Percentiles rank a stretch among this genome's conserved stretches.
These are phyloP conservation scores for Aspergillus eucalypticola DNA, from an alignment of 2,329 filamentous ascomycete species.

Conservation along the genomic window DNA sequence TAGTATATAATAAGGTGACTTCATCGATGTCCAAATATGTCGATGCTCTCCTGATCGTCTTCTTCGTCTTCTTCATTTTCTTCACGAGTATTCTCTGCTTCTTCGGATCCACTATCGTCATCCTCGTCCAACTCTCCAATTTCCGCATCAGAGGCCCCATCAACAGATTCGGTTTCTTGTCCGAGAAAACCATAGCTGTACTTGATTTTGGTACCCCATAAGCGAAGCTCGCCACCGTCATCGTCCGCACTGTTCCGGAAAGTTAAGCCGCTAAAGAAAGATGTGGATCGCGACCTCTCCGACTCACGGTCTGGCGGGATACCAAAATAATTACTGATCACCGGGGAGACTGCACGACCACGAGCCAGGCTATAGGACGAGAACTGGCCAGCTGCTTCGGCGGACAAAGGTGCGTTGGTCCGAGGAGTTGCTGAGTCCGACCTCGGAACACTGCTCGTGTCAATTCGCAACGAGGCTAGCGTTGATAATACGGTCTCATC, in stretches of 20 bases:
- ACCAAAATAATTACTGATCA: slow-evolving; percentile 49
- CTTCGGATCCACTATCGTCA: slow-evolving; percentile 37
- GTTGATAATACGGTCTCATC: slow-evolving; percentile 24
- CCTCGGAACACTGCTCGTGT: slow-evolving; percentile 27
- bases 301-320: slow-evolving; percentile 37
- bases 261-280: slow-evolving; percentile 28
- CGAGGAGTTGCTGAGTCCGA: slow-evolving; percentile 18
- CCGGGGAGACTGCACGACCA: slow-evolving; percentile 44
- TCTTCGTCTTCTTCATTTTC: slow-evolving; percentile 55
- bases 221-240: slow-evolving; percentile 59
- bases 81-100: slow-evolving; percentile 43
- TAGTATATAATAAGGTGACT: slow-evolving; percentile 2
- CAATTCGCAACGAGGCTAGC: slow-evolving; percentile 32
- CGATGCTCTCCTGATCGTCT: slow-evolving; percentile 51
- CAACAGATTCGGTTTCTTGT: slow-evolving; percentile 27
- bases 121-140: slow-evolving; percentile 24
- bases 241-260: slow-evolving; percentile 40
- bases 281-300: slow-evolving; percentile 31
- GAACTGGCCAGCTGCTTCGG: slow-evolving; percentile 26
- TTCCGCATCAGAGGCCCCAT: slow-evolving; percentile 23
- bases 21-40: slow-evolving; percentile 56
- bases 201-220: slow-evolving; percentile 56
- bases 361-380: slow-evolving; percentile 40
- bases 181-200: slow-evolving; percentile 40
- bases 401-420: slow-evolving; percentile 22